Percentiles rank a stretch among this genome's conserved stretches.
Conservation (phyloP, 108 stramenopile species). For the Fragilaria crotonensis region DNA sequence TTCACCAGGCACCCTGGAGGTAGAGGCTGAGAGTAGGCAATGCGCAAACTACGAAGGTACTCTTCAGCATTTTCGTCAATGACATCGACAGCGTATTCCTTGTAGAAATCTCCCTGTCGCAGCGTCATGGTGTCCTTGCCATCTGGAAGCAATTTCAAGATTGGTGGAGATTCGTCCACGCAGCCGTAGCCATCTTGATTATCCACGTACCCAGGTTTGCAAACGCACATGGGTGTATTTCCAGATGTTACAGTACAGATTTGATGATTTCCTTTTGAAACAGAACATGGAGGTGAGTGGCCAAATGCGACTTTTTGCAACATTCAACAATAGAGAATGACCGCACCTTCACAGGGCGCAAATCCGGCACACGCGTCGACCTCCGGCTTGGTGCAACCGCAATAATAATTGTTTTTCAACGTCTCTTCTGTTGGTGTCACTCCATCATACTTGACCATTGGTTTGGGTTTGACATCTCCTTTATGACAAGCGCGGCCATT, state of each 20-base stretch:
- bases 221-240: constrained; percentile 61
- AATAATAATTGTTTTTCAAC: constrained; percentile 57
- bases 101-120: constrained; percentile 80
- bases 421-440: constrained; percentile 72
- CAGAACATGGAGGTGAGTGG: not conserved
- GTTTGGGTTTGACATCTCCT: constrained; percentile 34
- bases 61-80: constrained; percentile 86
- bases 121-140: constrained; percentile 33
- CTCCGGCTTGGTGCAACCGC: constrained; percentile 68
- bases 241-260: constrained; percentile 43
- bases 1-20: constrained; percentile 73
- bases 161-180: constrained; percentile 79
- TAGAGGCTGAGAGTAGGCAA: constrained; percentile 74
- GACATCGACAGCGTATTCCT: constrained; percentile 82
- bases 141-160: constrained; percentile 51
- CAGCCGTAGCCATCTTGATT: constrained; percentile 63
- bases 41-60: constrained; percentile 71
- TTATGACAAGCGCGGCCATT: constrained; percentile 58
- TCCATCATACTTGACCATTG: constrained; percentile 77
- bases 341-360: constrained; percentile 65
- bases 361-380: constrained; percentile 81
- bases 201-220: constrained; percentile 68
- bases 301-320: not conserved
- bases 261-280: constrained; percentile 69
- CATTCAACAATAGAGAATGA: not conserved